phyloP scores from a whole-genome alignment of 2,329 filamentous ascomycete genomes.

The Bipolaris sorokiniana region DNA sequence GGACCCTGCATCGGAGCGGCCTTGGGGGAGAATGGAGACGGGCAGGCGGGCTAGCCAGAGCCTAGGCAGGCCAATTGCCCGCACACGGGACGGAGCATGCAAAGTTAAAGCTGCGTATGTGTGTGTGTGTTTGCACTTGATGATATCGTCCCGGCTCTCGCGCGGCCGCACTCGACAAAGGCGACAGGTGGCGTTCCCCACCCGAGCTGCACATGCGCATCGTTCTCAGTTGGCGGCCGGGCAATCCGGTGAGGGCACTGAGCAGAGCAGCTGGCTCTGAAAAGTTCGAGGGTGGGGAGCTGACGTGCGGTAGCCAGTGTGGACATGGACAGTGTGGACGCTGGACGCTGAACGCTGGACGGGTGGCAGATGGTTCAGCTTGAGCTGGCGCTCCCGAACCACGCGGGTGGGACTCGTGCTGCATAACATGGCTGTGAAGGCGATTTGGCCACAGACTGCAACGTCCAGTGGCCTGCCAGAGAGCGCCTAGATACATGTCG shows the following conservation, averaged over 20 bases:
- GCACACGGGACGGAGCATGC: slow-evolving; percentile 16
- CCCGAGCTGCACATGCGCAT: slow-evolving; percentile 16
- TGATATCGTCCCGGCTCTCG: slow-evolving; percentile 28
- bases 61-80: background rate
- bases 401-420: slow-evolving; percentile 28
- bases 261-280: slow-evolving; percentile 1
- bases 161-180: slow-evolving; percentile 9
- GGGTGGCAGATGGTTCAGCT: slow-evolving; percentile 34
- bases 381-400: slow-evolving; percentile 43
- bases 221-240: slow-evolving; percentile 19
- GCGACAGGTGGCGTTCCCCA: slow-evolving; percentile 21
- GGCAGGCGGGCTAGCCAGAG: slow-evolving; percentile 1
- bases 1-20: slow-evolving; percentile 19
- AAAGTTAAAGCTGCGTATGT: slow-evolving; percentile 13
- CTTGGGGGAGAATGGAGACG: background rate
- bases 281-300: slow-evolving; percentile 20
- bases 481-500: slow-evolving; percentile 5
- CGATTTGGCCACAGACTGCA: no score
- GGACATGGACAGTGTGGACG: no score
- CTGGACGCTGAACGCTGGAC: no score
- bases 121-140: no score
- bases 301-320: slow-evolving; percentile 10
- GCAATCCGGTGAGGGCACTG: slow-evolving; percentile 15
- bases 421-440: slow-evolving; percentile 21
- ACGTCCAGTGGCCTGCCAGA: no score